phyloP scores from a whole-genome alignment of 495 filamentous ascomycete species.

The Xylaria palmicola region DNA sequence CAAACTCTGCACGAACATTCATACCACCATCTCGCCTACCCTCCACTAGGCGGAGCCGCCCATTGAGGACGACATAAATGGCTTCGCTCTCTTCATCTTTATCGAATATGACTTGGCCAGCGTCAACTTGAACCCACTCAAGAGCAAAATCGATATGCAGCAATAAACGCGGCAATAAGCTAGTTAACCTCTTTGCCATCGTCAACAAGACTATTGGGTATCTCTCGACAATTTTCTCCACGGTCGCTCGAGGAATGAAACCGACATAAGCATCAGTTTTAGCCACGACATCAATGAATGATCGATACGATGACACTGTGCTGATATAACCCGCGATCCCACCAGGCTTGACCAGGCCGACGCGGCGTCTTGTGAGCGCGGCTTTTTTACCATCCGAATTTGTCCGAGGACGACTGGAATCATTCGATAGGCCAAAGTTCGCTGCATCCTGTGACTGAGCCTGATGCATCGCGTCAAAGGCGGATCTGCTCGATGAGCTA shows the following conservation, averaged over 20 bases:
- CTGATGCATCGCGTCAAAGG: conserved; percentile 35
- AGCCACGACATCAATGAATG: conserved; percentile 93
- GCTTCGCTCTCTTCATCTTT: conserved; percentile 96
- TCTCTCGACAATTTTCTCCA: conserved; percentile 88
- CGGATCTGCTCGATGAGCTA: conserved; percentile 32
- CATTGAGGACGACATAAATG: conserved; percentile 96
- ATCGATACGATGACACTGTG: conserved; percentile 88
- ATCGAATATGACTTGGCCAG: conserved; percentile 90
- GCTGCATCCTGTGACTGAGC: conserved; percentile 28
- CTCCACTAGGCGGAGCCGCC: conserved; percentile 75
- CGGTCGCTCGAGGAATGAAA: conserved; percentile 80
- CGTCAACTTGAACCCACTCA: conserved; percentile 95
- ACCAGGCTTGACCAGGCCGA: conserved; percentile 92
- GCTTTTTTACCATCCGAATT: conserved; percentile 19
- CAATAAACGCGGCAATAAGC: conserved; percentile 83
- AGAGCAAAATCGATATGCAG: conserved; percentile 97
- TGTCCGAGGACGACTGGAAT: conserved; percentile 9
- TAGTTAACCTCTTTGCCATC: conserved; percentile 91
- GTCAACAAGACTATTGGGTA: conserved; percentile 91
- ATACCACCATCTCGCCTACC: conserved; percentile 79
- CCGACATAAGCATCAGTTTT: conserved; percentile 99
- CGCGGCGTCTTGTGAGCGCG: conserved; percentile 50
- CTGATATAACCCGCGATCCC: conserved; percentile 93
- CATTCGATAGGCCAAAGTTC: conserved; percentile 16
- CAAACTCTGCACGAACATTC: conserved; percentile 87